Base-by-base conservation (phyloP, 2,329 filamentous ascomycete species). In the Talaromyces funiculosus region DNA sequence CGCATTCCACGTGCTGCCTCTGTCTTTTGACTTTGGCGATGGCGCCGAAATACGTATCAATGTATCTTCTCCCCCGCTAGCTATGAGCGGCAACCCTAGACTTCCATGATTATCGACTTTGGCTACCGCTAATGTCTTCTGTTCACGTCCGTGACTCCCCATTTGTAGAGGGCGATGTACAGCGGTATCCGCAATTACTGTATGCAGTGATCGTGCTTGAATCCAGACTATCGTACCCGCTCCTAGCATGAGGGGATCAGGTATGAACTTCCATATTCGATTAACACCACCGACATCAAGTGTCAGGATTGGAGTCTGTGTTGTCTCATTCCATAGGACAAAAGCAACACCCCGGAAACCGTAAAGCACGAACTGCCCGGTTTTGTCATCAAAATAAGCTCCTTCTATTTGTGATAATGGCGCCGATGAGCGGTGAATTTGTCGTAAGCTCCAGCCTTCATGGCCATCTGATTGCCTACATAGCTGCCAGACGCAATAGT, bases 251-350 rank as follows among this genome's bases (percentile, higher is more conserved):
- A 65, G 65, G 1, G 61, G 59, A 7, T 66, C 65, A 12, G 71
- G 68, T 8, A 71, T 69, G 64, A 82, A 90, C 2, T 84, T 82
- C 81, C 91, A 97, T 33, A 83, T 86, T 59, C 93, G 84, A 69
- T 96, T 91, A 0, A 86, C 87, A 35, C 93, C 93, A 59, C 92
- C 93, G 69, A 93, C 97, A 53, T 92, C 86, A 31, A 96, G 81
- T 0, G 80, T 81, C 59, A 88, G 83, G 16, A 93, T 73, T 67
- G 93, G 88, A 60, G 85, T 82, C 61, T 90, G 86, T 1, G 78
- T 78, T 0, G 84, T 86, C 69, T 90, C 86, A 71, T 96, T 90
- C 84, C 90, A 94, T 9, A 93, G 82, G 12, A 96, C 79, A 69
- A 97, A 95, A 51, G 85, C 80, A 63, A 86, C 90, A 70, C 89